Evolutionary conservation across 768 basidiomycete species (phyloP).

Genomic region (Calocybe gangraenosa): DNA sequence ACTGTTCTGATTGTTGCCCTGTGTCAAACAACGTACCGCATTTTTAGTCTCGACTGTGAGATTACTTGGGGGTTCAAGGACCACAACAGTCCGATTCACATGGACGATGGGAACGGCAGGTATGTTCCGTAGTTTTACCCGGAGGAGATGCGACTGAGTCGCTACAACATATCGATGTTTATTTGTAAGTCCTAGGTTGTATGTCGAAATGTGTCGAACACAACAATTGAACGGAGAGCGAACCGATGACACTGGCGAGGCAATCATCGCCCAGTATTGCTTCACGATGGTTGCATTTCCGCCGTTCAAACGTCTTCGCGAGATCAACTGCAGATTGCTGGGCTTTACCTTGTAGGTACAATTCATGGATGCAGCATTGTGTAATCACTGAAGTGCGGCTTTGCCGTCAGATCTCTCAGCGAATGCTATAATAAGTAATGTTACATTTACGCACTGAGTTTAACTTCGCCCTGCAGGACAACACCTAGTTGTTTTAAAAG

Average conservation of each 20-base stretch:
- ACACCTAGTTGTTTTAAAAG: constrained; percentile 68
- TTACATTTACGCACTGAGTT: constrained; percentile 70
- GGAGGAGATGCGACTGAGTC: constrained; percentile 73
- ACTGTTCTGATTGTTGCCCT: background rate
- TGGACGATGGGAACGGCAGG: constrained; percentile 90
- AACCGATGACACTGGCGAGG: constrained; percentile 76
- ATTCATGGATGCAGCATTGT: constrained; percentile 92
- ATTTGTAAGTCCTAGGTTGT: constrained; percentile 63
- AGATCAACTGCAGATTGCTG: constrained; percentile 79
- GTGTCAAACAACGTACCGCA: constrained; percentile 32
- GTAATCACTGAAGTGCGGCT: constrained; percentile 85
- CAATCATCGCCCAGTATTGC: constrained; percentile 85
- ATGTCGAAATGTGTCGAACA: background rate
- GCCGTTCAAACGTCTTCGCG: constrained; percentile 88
- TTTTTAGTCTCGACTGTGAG: constrained; percentile 69
- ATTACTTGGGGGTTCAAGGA: constrained; percentile 87
- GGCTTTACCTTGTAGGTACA: constrained; percentile 78
- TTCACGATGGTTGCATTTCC: constrained; percentile 93
- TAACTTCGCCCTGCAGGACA: constrained; percentile 83
- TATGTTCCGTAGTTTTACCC: constrained; percentile 62
- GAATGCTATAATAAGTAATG: constrained; percentile 3
- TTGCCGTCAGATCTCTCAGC: constrained; percentile 32
- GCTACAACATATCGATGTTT: constrained; percentile 92
- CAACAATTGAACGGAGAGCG: constrained; percentile 14
- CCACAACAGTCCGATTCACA: constrained; percentile 87